Evolutionary conservation across 805 yeast genomes (phyloP), one percentile per base, ranked within the genome.

Genomic region (Yamadazyma laniorum): DNA sequence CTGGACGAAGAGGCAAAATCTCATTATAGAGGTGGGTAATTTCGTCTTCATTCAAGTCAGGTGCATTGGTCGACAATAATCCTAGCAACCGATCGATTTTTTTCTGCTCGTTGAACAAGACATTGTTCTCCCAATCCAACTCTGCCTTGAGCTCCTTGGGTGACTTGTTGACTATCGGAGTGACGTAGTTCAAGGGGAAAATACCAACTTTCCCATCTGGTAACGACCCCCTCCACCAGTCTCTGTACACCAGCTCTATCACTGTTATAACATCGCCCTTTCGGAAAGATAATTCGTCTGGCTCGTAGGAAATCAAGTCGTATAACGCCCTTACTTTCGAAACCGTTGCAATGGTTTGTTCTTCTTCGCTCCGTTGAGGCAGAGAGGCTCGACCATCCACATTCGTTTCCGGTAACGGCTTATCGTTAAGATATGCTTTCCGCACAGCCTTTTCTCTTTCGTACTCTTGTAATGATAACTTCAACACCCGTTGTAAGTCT

Each of bases 141-240:
- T 82, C 84, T 18, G 65, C 60, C 6, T 63, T 61, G 4, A 82
- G 44, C 46, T 89, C 90, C 34, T 74, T 72, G 2, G 76, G 70
- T 0, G 86, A 70, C 25, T 83, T 81, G 32, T 80, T 83, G 1
- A 80, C 75, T 4, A 89, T 65, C 2, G 89, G 89, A 0, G 86
- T 75, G 1, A 93, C 98, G 55, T 93, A 91, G 57, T 91, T 91
- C 42, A 86, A 74, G 0, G 99, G 99, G 61, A 91, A 89, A 11
- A 93, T 82, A 14, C 99, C 99, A 35, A 80, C 71, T 38, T 73
- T 74, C 1, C 96, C 96, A 38, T 76, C 72, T 3, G 72, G 58
- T 35, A 91, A 63, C 5, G 91, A 77, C 12, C 99, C 99, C 48
- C 87, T 75, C 83, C 96, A 86, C 99, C 99, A 91, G 55, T 91